These are phyloP conservation scores for Aspergillus ellipticus DNA, from an alignment of 495 filamentous ascomycete species.

Conservation along the genomic window DNA sequence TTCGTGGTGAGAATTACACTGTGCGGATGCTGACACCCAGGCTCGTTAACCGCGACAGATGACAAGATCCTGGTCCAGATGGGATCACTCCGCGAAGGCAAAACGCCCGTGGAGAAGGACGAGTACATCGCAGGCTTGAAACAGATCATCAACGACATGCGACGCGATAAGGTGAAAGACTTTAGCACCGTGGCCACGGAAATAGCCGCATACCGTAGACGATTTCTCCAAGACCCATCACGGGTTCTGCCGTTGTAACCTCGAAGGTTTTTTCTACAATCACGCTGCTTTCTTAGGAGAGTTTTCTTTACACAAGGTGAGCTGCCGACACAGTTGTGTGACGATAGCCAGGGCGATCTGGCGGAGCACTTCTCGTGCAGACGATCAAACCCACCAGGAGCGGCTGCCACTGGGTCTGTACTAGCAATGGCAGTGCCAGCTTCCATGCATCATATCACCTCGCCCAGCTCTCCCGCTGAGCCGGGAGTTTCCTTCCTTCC, in stretches of 20 bases:
- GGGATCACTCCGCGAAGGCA: conserved; percentile 67
- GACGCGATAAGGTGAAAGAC: conserved; percentile 69
- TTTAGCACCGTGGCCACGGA: conserved; percentile 75
- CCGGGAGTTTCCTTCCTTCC: not conserved
- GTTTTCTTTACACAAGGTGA: conserved; percentile 29
- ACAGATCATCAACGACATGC: conserved; percentile 70
- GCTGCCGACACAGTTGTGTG: conserved; percentile 18
- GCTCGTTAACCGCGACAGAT: conserved; percentile 60
- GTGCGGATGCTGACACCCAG: conserved; percentile 59
- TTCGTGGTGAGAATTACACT: conserved; percentile 23
- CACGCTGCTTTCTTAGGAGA: not conserved
- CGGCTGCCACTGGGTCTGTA: not conserved
- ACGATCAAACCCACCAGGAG: not conserved
- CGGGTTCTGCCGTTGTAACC: conserved; percentile 47
- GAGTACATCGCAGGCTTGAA: conserved; percentile 73
- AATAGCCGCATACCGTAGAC: conserved; percentile 78
- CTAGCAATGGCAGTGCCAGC: conserved; percentile 5
- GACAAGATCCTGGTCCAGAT: conserved; percentile 82
- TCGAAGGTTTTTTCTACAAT: conserved; percentile 4
- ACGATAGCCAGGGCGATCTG: not conserved
- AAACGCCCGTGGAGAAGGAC: conserved; percentile 63
- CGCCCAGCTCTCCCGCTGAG: conserved; percentile 1
- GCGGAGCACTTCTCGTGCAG: not conserved
- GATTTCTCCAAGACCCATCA: conserved; percentile 56
- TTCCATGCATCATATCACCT: not conserved